Evolutionary conservation across 2,329 filamentous ascomycete genomes (phyloP).

Genomic region (Colletotrichum zoysiae): DNA sequence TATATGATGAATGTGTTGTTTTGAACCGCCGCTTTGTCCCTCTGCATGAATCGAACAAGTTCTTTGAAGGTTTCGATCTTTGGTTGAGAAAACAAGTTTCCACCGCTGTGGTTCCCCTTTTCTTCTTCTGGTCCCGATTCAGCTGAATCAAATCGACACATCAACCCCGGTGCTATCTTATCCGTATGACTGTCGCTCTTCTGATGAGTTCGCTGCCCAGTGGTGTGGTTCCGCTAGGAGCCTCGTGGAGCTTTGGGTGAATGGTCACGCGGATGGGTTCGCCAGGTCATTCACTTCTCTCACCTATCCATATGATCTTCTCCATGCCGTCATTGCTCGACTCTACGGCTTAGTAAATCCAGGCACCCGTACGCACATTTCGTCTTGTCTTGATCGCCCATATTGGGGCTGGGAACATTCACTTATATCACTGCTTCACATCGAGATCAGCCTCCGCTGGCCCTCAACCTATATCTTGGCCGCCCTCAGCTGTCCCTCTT

Average conservation of each 20-base stretch:
- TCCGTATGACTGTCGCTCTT: background rate
- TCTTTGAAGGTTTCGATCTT: background rate
- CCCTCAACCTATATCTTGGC: background rate
- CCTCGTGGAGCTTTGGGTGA: slow-evolving; percentile 7
- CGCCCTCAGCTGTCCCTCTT: background rate
- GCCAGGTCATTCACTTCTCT: slow-evolving; percentile 9
- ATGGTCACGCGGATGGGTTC: slow-evolving; percentile 15
- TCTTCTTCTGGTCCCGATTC: background rate
- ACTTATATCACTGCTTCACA: background rate
- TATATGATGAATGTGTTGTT: too few species aligned
- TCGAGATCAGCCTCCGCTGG: background rate
- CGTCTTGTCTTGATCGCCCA: background rate
- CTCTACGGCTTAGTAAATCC: background rate
- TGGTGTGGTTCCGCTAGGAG: slow-evolving; percentile 5
- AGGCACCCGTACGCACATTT: background rate
- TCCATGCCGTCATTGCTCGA: background rate
- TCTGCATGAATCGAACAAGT: background rate
- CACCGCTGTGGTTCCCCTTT: background rate
- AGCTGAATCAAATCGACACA: background rate
- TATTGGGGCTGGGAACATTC: background rate
- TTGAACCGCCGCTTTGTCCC: background rate
- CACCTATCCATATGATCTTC: slow-evolving; percentile 15
- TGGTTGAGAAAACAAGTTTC: background rate
- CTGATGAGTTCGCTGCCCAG: background rate
- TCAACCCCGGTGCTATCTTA: background rate